Evolutionary conservation across 352 stramenopile genomes (phyloP).

Genomic region (Elongisporangium prolatum): DNA sequence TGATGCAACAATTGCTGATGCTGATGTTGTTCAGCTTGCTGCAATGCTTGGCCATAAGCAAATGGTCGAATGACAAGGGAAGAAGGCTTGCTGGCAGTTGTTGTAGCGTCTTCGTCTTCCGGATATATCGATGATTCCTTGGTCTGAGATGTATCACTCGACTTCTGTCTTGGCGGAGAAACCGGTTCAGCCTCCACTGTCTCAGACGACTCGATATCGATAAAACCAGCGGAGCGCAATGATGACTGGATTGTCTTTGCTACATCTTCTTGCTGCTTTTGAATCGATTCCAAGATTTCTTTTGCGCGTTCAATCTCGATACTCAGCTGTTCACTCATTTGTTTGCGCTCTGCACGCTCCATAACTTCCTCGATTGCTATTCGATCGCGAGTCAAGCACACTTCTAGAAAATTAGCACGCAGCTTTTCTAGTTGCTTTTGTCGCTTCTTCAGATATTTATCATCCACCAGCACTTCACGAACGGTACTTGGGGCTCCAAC

Average conservation of each 20-base stretch:
- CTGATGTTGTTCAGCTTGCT: slow-evolving; percentile 61
- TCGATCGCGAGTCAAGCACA: slow-evolving; percentile 32
- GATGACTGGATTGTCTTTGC: background rate
- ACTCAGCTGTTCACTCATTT: slow-evolving; percentile 64
- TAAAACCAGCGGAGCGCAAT: background rate
- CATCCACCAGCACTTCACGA: slow-evolving; percentile 59
- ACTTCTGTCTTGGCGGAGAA: background rate
- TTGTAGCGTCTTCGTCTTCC: background rate
- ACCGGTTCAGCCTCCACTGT: background rate
- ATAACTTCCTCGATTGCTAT: slow-evolving; percentile 52
- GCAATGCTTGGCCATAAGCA: slow-evolving; percentile 62
- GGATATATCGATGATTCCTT: background rate
- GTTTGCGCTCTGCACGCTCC: slow-evolving; percentile 63
- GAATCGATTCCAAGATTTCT: slow-evolving; percentile 34
- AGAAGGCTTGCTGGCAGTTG: slow-evolving; percentile 16
- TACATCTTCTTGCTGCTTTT: slow-evolving; percentile 11
- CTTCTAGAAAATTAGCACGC: slow-evolving; percentile 36
- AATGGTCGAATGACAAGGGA: slow-evolving; percentile 69
- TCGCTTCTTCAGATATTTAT: slow-evolving; percentile 72
- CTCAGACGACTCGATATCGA: background rate
- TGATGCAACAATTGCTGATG: slow-evolving; percentile 38
- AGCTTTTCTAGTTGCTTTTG: slow-evolving; percentile 74
- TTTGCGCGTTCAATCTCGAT: slow-evolving; percentile 47
- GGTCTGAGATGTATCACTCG: background rate
- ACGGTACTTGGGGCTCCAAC: slow-evolving; percentile 9